Conservation (phyloP, 192 early-diverging fungal species). For the Coemansia sp. region DNA sequence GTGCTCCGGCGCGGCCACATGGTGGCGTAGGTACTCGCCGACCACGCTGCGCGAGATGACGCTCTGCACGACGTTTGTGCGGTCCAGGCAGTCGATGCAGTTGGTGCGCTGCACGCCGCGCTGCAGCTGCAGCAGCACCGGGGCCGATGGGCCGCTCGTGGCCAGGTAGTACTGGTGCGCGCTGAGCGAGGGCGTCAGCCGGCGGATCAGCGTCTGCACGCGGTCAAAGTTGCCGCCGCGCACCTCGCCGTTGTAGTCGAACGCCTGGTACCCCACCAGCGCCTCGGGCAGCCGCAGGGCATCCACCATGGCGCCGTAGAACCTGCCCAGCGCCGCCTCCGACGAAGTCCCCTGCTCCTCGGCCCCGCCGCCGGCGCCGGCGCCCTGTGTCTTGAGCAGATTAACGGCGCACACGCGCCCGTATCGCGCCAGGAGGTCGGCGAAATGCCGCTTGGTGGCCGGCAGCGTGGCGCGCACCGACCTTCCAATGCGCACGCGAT, state of each 20-base stretch:
- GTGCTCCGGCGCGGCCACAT: constrained; percentile 3
- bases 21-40: constrained; percentile 45
- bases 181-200: constrained; percentile 56
- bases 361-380: constrained; percentile 22
- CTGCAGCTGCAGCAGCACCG: constrained; percentile 61
- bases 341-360: constrained; percentile 16
- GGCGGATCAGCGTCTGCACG: constrained; percentile 57
- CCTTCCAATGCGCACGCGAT: constrained; percentile 83
- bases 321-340: constrained; percentile 68
- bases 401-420: constrained; percentile 73
- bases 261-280: constrained; percentile 64
- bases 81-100: constrained; percentile 83
- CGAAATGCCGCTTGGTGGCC: constrained; percentile 73
- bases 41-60: constrained; percentile 60
- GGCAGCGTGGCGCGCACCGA: constrained; percentile 78
- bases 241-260: constrained; percentile 82
- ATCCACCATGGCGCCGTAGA: constrained; percentile 59
- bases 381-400: constrained; percentile 60
- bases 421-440: constrained; percentile 74
- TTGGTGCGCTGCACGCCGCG: constrained; percentile 87
- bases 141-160: constrained; percentile 57
- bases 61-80: constrained; percentile 93
- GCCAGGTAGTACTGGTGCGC: constrained; percentile 68
- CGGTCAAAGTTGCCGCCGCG: constrained; percentile 78
- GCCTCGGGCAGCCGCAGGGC: constrained; percentile 45